phyloP scores from a whole-genome alignment of 306 rosid genomes.

The Gastrolobium villosum region DNA sequence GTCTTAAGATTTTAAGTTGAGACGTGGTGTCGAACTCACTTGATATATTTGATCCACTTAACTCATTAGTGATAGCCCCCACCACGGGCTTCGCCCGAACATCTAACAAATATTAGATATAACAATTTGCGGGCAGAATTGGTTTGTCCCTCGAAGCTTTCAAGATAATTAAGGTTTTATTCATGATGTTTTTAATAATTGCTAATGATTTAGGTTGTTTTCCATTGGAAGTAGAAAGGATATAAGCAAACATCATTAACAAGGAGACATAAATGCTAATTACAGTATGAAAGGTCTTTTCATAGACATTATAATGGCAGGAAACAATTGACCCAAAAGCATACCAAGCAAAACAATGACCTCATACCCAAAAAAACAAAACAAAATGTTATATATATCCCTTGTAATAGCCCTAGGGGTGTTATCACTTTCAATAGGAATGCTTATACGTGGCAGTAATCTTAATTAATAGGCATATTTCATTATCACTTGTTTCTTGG shows the following conservation, averaged over 20 bases:
- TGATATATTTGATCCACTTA: too few relatives aligned
- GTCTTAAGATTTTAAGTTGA: too few relatives aligned
- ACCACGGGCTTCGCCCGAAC: too few relatives aligned
- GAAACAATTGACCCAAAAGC: conserved; percentile 26
- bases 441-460: background rate
- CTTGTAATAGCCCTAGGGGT: background rate
- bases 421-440: conserved; percentile 37
- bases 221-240: conserved; percentile 3
- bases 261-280: conserved; percentile 36
- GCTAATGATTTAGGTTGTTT: conserved; percentile 45
- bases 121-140: background rate
- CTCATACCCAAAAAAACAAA: conserved; percentile 5
- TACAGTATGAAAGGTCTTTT: conserved; percentile 6
- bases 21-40: too few relatives aligned
- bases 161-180: conserved; percentile 30
- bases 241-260: conserved; percentile 33
- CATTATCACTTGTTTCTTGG: conserved; percentile 43
- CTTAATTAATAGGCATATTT: conserved; percentile 25
- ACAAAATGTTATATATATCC: background rate
- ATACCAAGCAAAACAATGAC: conserved; percentile 26
- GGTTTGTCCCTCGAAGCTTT: conserved; percentile 28
- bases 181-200: conserved; percentile 49
- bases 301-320: conserved; percentile 6
- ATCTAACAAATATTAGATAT: too few relatives aligned
- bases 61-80: too few relatives aligned